Conservation (phyloP, 768 basidiomycete species). For the Leccinum aurantiacum region DNA sequence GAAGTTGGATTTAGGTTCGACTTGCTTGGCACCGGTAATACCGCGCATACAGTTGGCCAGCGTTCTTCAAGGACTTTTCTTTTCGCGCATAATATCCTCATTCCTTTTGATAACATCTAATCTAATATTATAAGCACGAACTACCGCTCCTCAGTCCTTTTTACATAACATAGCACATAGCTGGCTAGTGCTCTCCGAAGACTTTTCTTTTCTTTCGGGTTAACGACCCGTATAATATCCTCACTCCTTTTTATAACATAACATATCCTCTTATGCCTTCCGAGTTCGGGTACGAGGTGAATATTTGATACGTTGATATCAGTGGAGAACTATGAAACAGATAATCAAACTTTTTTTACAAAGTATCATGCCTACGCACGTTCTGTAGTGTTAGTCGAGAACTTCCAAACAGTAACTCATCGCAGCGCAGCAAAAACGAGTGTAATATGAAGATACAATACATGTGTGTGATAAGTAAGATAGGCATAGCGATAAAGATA, state of each 20-base stretch:
- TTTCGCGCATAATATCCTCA: neutral
- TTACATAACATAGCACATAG: no score
- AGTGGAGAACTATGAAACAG: neutral
- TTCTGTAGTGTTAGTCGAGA: no score
- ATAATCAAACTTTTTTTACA: neutral
- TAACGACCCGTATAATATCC: no score
- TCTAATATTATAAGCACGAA: neutral
- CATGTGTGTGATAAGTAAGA: neutral
- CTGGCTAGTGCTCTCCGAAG: no score
- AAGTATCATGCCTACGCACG: no score
- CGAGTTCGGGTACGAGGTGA: neutral
- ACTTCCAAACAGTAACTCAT: no score
- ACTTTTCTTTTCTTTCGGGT: neutral
- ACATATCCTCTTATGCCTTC: neutral
- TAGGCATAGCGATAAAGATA: constrained; percentile 1
- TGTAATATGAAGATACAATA: neutral
- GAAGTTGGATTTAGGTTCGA: neutral
- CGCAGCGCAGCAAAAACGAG: neutral
- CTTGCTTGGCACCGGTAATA: neutral
- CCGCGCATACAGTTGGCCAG: neutral
- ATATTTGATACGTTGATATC: neutral
- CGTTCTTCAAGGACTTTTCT: neutral
- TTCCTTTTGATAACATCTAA: neutral
- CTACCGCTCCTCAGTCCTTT: neutral
- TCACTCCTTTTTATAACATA: neutral